A percentile compares a stretch with the other conserved stretches of the same genome.
Conservation (phyloP, 257 asterid species). For the Echites panduratus region DNA sequence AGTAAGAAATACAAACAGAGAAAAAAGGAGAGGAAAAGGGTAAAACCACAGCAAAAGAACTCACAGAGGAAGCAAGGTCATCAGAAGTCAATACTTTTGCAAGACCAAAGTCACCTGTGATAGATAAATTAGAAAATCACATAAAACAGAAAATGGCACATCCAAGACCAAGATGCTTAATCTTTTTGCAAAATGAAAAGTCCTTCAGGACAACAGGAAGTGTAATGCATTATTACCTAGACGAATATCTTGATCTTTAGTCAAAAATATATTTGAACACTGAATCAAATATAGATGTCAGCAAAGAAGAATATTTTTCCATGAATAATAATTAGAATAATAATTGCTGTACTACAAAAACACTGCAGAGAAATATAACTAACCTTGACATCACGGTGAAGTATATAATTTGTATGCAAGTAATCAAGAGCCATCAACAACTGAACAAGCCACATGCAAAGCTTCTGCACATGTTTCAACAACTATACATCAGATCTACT, state of each 20-base stretch:
- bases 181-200: not conserved
- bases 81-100: constrained; percentile 87
- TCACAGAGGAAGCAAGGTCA: constrained; percentile 96
- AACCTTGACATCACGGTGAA: constrained; percentile 99
- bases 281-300: constrained; percentile 36
- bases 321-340: not conserved
- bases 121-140: constrained; percentile 13
- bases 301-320: constrained; percentile 8
- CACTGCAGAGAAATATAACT: constrained; percentile 9
- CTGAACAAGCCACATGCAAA: constrained; percentile 96
- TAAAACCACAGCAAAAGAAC: constrained; percentile 20
- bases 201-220: not conserved
- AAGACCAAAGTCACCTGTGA: constrained; percentile 96
- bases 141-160: not conserved
- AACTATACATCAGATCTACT: constrained; percentile 16
- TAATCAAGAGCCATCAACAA: constrained; percentile 92
- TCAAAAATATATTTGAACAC: constrained; percentile 97
- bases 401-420: constrained; percentile 78
- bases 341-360: constrained; percentile 8
- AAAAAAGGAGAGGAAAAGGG: not conserved
- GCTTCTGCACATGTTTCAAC: constrained; percentile 55
- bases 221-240: constrained; percentile 48
- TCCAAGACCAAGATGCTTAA: not conserved
- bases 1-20: not conserved
- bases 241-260: constrained; percentile 85